These are phyloP conservation scores for Mucor ambiguus DNA, from an alignment of 371 early-diverging fungal species.

Conservation along the genomic window DNA sequence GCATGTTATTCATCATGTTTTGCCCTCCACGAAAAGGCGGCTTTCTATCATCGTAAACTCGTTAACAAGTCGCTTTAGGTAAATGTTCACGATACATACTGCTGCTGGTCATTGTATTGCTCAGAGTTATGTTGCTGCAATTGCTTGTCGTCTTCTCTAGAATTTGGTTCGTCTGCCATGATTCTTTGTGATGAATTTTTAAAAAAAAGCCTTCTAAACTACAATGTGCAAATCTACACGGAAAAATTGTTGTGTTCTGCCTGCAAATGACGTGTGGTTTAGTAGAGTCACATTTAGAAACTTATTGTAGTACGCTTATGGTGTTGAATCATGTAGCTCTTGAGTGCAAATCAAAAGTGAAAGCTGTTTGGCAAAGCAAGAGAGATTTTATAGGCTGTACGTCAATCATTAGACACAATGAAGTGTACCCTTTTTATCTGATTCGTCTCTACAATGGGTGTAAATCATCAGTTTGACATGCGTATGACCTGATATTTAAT, in stretches of 20 bases:
- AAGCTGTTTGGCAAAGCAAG: not conserved
- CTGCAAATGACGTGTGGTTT: not conserved
- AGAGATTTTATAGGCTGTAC: not conserved
- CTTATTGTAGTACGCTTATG: not conserved
- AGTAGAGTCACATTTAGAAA: not conserved
- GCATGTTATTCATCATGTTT: not conserved
- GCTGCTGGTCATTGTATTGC: not conserved
- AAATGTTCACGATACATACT: not conserved
- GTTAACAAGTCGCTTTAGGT: not conserved
- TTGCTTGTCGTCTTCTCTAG: slow-evolving; percentile 3
- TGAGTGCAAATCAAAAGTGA: not conserved
- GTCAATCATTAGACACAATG: not conserved
- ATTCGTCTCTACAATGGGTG: not conserved
- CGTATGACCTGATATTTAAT: not conserved
- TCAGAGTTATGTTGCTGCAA: not conserved
- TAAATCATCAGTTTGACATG: not conserved
- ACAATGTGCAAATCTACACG: not conserved
- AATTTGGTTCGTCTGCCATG: slow-evolving; percentile 8
- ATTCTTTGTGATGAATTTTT: not conserved
- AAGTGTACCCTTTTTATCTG: not conserved
- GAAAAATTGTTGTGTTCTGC: slow-evolving; percentile 1
- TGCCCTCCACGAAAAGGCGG: slow-evolving; percentile 12
- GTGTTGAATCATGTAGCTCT: not conserved
- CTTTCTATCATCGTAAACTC: not conserved
- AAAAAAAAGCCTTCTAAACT: not conserved